Conservation (phyloP, 2,329 filamentous ascomycete species). For the Ceratocystis huliohia region DNA sequence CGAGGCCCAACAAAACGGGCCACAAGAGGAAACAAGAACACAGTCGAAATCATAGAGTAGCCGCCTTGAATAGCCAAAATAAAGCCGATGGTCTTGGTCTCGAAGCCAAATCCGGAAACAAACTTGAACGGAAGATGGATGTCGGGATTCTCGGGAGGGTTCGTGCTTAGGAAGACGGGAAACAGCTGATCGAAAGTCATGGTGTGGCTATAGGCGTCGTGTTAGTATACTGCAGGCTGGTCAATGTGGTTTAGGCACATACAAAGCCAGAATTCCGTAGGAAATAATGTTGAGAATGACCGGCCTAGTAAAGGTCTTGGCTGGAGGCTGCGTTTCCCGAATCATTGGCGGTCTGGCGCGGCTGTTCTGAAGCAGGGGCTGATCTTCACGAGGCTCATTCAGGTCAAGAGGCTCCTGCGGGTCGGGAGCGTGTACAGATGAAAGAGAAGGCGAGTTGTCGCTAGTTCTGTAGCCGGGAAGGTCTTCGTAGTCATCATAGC, state of each 20-base stretch:
- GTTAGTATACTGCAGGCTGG: neutral
- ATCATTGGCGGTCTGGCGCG: neutral
- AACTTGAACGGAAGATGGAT: constrained; percentile 72
- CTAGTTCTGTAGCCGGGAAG: constrained; percentile 57
- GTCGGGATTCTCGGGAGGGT: constrained; percentile 36
- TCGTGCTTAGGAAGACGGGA: constrained; percentile 77
- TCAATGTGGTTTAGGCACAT: constrained; percentile 25
- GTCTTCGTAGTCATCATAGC: constrained; percentile 33
- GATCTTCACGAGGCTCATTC: constrained; percentile 22
- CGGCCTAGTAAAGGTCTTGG: constrained; percentile 65
- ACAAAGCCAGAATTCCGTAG: constrained; percentile 91
- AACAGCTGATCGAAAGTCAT: constrained; percentile 93
- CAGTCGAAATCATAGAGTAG: constrained; percentile 77
- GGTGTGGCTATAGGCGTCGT: constrained; percentile 55
- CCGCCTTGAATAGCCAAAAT: constrained; percentile 81
- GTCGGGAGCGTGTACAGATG: constrained; percentile 25
- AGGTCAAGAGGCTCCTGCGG: constrained; percentile 31
- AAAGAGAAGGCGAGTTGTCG: constrained; percentile 41
- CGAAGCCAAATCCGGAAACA: constrained; percentile 69
- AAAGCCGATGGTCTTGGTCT: constrained; percentile 71
- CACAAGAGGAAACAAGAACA: constrained; percentile 70
- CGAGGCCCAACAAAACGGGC: constrained; percentile 65
- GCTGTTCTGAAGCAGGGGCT: constrained; percentile 12
- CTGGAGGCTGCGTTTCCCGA: constrained; percentile 23
- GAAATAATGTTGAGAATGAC: constrained; percentile 79